These are phyloP conservation scores for Pelargonium nanum DNA, from an alignment of 345 rosid genomes.

Conservation along the genomic window DNA sequence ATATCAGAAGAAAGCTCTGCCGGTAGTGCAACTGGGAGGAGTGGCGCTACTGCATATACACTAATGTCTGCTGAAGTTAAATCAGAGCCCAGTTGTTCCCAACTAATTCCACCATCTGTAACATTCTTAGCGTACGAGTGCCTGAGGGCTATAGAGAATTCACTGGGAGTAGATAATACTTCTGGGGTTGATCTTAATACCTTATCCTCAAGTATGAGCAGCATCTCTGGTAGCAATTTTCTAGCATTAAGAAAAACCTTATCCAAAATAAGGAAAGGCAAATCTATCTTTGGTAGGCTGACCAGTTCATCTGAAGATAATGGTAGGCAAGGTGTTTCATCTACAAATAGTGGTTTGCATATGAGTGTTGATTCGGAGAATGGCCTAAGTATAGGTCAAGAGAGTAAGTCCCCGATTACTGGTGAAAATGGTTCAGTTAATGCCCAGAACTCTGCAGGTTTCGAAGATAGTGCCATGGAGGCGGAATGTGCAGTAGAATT, in stretches of 20 bases:
- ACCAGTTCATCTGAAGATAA: constrained; percentile 41
- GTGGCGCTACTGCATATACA: constrained; percentile 24
- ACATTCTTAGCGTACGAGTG: constrained; percentile 58
- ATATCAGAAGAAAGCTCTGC: constrained; percentile 66
- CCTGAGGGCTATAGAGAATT: constrained; percentile 57
- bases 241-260: constrained; percentile 45
- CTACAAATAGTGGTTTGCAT: constrained; percentile 17
- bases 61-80: constrained; percentile 29
- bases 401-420: constrained; percentile 16
- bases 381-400: constrained; percentile 22
- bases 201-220: constrained; percentile 25
- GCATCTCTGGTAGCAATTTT: constrained; percentile 31
- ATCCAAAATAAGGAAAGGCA: constrained; percentile 45
- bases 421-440: constrained; percentile 21
- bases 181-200: constrained; percentile 23
- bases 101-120: constrained; percentile 44
- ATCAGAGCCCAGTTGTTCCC: constrained; percentile 18
- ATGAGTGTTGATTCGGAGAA: constrained; percentile 29
- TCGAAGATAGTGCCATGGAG: constrained; percentile 26
- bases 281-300: constrained; percentile 39
- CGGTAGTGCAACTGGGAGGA: constrained; percentile 42
- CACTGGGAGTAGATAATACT: constrained; percentile 46
- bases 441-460: constrained; percentile 22
- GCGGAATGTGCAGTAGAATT: constrained; percentile 23
- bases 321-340: constrained; percentile 20